Evolutionary conservation across 495 filamentous ascomycete genomes (phyloP), one percentile per base, ranked within the genome.

Genomic region (Geopyxis carbonaria): DNA sequence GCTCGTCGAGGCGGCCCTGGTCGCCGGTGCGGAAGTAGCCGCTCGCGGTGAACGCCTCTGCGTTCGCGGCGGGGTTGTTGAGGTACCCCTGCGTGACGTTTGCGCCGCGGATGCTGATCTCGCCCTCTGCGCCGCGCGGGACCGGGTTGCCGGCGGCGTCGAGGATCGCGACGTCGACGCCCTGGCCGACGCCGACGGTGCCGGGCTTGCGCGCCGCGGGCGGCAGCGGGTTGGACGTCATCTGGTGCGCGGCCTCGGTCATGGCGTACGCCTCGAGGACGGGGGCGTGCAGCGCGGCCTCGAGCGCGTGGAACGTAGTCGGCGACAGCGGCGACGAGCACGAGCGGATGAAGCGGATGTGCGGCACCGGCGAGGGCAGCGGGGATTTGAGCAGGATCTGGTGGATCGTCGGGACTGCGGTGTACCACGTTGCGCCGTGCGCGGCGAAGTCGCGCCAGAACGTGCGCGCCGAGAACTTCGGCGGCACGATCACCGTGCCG

Each of bases 201-300:
- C 82, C 82, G 0, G 82, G 82, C 55, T 73, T 69, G 39, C 80
- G 69, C 56, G 75, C 73, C 15, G 57, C 68, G 0, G 76, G 73
- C 0, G 81, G 80, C 0, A 87, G 67, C 15, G 81, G 81, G 62
- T 87, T 89, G 36, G 75, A 80, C 8, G 80, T 82, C 76, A 91
- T 86, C 53, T 87, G 82, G 58, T 87, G 82, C 7, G 82, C 76
- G 16, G 78, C 82, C 60, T 91, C 82, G 20, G 82, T 91, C 82
- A 91, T 91, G 42, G 82, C 82, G 57, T 91, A 91, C 9, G 81
- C 81, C 57, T 91, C 82, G 7, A 91, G 65, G 2, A 91, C 82
- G 2, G 82, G 82, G 1, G 82, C 78, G 22, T 70, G 62, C 59
- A 80, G 77, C 4, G 71, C 62, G 37, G 68, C 59, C 46, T 87